Evolutionary conservation across 805 yeast genomes (phyloP), one percentile per base, ranked within the genome.

Genomic region (Myxozyma mucilagina): DNA sequence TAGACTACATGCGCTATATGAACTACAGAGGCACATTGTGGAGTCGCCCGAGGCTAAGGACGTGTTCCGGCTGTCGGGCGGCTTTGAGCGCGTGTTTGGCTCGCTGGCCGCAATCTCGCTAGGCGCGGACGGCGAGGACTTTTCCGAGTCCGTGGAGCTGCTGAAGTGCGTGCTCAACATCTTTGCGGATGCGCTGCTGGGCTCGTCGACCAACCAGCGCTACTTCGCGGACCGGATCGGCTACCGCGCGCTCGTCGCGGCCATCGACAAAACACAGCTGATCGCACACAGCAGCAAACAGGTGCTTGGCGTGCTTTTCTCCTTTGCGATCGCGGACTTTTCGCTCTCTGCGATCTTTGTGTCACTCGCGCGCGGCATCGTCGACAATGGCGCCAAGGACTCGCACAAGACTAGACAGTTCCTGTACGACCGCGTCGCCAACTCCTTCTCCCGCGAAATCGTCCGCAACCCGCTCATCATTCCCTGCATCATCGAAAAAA

Each of bases 31-130:
- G 9, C 36, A 60, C 16, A 52, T 67, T 8, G 63, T 64, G 16
- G 69, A 67, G 55, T 56, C 62, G 16, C 61, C 66, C 18, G 69
- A 67, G 31, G 47, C 63, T 13, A 63, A 64, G 39, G 66, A 64
- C 35, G 60, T 64, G n/a, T 67, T 67, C 38, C 64, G 68, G 11
- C 52, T 56, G 16, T 60, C 66, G 1, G 47, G 49, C 14, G 69
- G 69, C 9, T 67, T 67, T 43, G 69, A 67, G 47, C 31, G 55
- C 4, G 49, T 66, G n/a, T 42, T 65, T n/a, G 65, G 51, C 29
- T 41, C 57, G n/a, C 60, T 65, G 20, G 32, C 34, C 9, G n/a
- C 61, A 10, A 56, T 62, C 34, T 50, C 42, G 10, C 31, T 47
- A 13, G 43, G 42, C 29, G 57, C 52, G 32, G 61, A 53, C 38